Base-by-base conservation (phyloP, 2,329 filamentous ascomycete genomes). In the Phyllosticta citriasiana region DNA sequence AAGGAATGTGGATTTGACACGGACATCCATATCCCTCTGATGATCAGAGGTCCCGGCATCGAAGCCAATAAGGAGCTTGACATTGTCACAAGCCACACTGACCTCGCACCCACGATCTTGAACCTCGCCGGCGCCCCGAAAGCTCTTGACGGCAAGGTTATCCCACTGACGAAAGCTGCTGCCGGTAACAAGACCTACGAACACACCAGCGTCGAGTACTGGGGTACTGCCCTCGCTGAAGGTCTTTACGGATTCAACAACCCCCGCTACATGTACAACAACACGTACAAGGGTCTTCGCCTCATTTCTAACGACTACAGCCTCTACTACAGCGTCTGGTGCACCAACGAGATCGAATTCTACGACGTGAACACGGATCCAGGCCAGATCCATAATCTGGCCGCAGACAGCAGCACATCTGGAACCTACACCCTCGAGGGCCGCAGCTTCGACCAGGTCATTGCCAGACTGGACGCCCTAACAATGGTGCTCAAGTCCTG, bases 251-350 rank as follows among this genome's bases (percentile, higher is more conserved):
- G 40, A n/a, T 27, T 60, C 52, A 55, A 55, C 53, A 52, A 52
- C 8, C 30, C 57, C 8, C n/a, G 57, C 2, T 55, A 60, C n/a
- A 51, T 50, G 14, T 60, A 55, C 53, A 79, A 79, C 64, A 85
- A 86, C 65, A 86, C 83, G 0, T 87, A 86, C 75, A 86, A 87
- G 70, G 79, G 77, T 0, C 65, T 85, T 22, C 78, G 84, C n/a
- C 71, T 87, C 5, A 74, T 84, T 3, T 73, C 78, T 0, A 68
- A 78, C 2, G 71, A 73, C 4, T 88, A 88, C 67, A 83, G 80
- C 66, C 69, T 88, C 4, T 83, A 84, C 63, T 89, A 89, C 66
- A 80, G 84, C 0, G 83, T 88, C 0, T 89, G 86, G 85, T 89
- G 87, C 67, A 86, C 74, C 14, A 84, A 84, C 57, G 85, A 88